Percentiles rank a stretch among this genome's conserved stretches.
phyloP scores from a whole-genome alignment of 139 green algal genomes.

The Mesotaenium endlicherianum region DNA sequence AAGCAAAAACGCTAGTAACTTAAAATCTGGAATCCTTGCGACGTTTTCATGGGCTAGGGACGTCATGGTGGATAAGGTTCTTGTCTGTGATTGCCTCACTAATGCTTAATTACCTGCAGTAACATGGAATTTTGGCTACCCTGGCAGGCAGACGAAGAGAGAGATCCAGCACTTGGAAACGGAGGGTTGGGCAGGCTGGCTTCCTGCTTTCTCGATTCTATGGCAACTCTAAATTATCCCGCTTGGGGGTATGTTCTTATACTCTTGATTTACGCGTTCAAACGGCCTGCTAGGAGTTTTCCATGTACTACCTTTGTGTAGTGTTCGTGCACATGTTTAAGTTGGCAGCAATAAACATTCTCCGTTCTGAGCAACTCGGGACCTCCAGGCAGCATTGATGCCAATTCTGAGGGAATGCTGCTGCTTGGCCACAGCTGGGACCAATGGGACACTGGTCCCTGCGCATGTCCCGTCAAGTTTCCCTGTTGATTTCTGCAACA shows the following conservation, averaged over 20 bases:
- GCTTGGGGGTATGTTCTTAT: constrained; percentile 71
- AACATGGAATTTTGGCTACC: not conserved
- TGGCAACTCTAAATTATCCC: constrained; percentile 93
- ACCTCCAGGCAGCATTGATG: too few species aligned
- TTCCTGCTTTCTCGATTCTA: constrained; percentile 97
- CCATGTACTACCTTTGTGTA: too few species aligned
- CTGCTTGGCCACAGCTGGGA: too few species aligned
- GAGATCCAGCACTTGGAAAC: constrained; percentile 93
- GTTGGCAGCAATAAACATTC: too few species aligned
- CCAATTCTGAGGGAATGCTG: too few species aligned
- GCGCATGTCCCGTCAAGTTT: not conserved
- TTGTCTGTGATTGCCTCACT: not conserved
- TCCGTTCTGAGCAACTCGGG: too few species aligned
- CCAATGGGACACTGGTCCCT: not conserved
- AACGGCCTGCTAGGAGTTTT: too few species aligned
- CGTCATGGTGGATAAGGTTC: not conserved
- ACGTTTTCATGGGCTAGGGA: not conserved
- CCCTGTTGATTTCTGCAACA: too few species aligned
- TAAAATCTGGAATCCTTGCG: not conserved
- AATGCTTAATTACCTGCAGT: not conserved
- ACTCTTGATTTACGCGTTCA: too few species aligned
- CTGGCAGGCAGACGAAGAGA: constrained; percentile 59
- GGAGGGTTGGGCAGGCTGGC: constrained; percentile 95
- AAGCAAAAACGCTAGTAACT: too few species aligned
- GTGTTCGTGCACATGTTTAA: too few species aligned